Evolutionary conservation across 2,329 filamentous ascomycete genomes (phyloP), one percentile per base, ranked within the genome.

Genomic region (Teratosphaeria nubilosa): DNA sequence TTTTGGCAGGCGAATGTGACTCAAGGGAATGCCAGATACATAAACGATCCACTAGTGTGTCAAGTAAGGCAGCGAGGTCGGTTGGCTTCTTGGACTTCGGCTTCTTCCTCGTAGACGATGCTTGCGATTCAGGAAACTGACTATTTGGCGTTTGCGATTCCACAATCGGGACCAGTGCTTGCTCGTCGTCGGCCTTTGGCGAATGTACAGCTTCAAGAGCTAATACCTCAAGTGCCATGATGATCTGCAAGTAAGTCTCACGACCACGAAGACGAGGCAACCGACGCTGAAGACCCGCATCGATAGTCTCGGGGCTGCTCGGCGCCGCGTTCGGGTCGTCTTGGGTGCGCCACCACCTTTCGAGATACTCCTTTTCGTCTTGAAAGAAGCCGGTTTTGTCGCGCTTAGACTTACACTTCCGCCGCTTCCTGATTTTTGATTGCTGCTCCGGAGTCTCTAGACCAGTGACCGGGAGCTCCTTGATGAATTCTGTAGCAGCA

Each of bases 21-120:
- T 85, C 83, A 7, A 88, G 85, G 3, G 88, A 90, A 68, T 91
- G 87, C 88, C 88, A 92, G 60, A 94, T 94, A 66, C 86, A 90
- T 25, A 94, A 76, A 53, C 87, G 84, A 70, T 94, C 89, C 7
- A 89, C 82, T 55, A 91, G 82, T 0, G 90, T 77, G 67, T 92
- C 88, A 4, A 91, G 76, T 22, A 89, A 77, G 7, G 84, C 74
- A 1, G 80, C 79, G 6, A 89, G 74, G 64, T 90, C 82, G 65
- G 86, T 88, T 70, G 82, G 86, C 22, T 70, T 65, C 62, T 74
- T 75, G 7, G 68, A 68, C 64, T 64, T 78, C 69, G 67, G 80
- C 73, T 76, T 61, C 37, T 66, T 64, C 60, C 55, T 58, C 22
- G 57, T 62, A 11, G 10, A 16, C 34, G 54, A n/a, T 16, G 11